These are phyloP conservation scores for Ceratopteris richardii DNA, from an alignment of 75 land plant species.

Conservation along the genomic window DNA sequence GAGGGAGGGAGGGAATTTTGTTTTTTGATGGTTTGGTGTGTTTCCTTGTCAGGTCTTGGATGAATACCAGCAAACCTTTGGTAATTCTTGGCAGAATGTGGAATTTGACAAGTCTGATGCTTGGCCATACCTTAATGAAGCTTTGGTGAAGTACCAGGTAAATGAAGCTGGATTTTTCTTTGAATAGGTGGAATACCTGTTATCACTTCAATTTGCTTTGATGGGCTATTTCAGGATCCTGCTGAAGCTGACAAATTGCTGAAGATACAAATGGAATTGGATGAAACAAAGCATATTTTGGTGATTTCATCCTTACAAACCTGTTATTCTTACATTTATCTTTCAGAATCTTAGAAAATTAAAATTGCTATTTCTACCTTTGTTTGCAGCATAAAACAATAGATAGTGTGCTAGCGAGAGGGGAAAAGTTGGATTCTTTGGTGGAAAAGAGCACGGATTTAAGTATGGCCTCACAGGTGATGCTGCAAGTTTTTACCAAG, in stretches of 20 bases:
- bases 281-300: slow-evolving; percentile 93
- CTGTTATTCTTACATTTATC: not conserved
- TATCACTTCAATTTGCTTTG: not conserved
- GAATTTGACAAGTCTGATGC: slow-evolving; percentile 56
- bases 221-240: slow-evolving; percentile 64
- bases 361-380: no score
- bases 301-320: slow-evolving; percentile 20
- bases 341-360: no score
- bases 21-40: no score
- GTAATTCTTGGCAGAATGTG: slow-evolving; percentile 67
- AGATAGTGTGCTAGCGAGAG: slow-evolving; percentile 85
- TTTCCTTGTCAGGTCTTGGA: slow-evolving; percentile 92
- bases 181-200: not conserved
- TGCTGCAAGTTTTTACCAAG: not conserved
- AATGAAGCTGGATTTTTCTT: not conserved
- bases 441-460: slow-evolving; percentile 92
- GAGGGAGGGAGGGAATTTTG: no score
- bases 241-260: slow-evolving; percentile 93
- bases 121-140: slow-evolving; percentile 79
- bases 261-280: slow-evolving; percentile 88
- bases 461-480: slow-evolving; percentile 87
- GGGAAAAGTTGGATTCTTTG: slow-evolving; percentile 78
- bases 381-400: slow-evolving; percentile 79
- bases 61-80: slow-evolving; percentile 76
- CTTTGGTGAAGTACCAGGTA: slow-evolving; percentile 80